A percentile compares a stretch with the other conserved stretches of the same genome.
Evolutionary conservation across 805 yeast genomes (phyloP).

Genomic region (Yarrowia divulgata): DNA sequence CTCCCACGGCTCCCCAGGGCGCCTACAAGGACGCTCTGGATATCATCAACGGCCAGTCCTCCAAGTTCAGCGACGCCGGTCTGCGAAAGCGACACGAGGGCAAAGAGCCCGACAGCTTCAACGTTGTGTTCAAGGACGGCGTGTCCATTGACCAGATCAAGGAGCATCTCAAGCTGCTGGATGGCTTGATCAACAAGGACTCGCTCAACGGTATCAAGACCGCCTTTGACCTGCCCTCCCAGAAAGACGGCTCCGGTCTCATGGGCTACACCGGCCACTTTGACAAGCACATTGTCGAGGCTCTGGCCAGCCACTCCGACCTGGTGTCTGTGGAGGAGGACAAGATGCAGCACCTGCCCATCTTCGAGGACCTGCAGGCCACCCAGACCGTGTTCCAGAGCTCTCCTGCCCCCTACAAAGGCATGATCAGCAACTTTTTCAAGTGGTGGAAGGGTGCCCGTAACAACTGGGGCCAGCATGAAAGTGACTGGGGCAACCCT

Average conservation of each 20-base stretch:
- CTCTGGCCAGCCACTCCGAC: conserved; percentile 13
- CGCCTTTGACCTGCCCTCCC: conserved; percentile 34
- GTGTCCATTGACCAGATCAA: conserved; percentile 29
- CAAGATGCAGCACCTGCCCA: conserved; percentile 2
- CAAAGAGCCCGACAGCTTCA: conserved; percentile 27
- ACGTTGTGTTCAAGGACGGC: conserved; percentile 31
- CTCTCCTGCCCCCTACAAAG: not conserved
- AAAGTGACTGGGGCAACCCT: not conserved
- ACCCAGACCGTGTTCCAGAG: conserved; percentile 1
- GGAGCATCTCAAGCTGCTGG: conserved; percentile 35
- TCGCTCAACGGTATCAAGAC: conserved; percentile 29
- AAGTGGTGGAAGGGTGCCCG: conserved; percentile 1
- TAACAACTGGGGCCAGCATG: not conserved
- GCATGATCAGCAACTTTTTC: conserved; percentile 7
- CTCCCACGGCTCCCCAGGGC: conserved; percentile 10
- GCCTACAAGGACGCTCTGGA: conserved; percentile 35
- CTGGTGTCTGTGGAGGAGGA: conserved; percentile 22
- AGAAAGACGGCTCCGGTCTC: conserved; percentile 27
- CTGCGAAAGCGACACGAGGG: conserved; percentile 23
- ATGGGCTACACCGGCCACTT: conserved; percentile 33
- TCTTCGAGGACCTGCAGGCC: conserved; percentile 5
- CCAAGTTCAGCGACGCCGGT: conserved; percentile 6
- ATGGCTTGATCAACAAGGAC: conserved; percentile 21
- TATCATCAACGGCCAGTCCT: conserved; percentile 7
- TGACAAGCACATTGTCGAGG: not conserved